Percentiles rank a stretch among this genome's conserved stretches.
phyloP scores from a whole-genome alignment of 1,284 basidiomycete species.

The Exsudoporus floridanus region DNA sequence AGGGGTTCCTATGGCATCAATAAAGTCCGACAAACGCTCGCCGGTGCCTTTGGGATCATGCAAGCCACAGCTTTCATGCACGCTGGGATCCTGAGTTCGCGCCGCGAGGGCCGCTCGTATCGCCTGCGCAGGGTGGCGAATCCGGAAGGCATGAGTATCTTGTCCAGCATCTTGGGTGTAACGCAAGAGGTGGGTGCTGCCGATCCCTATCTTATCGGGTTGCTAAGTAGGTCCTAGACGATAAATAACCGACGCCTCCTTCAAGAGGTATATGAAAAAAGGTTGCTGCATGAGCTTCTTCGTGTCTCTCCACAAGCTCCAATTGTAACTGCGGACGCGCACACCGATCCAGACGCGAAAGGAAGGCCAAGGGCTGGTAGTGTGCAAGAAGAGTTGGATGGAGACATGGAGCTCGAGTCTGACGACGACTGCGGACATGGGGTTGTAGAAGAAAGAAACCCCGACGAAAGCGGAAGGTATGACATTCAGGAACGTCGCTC shows the following conservation, averaged over 20 bases:
- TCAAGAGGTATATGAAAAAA: conserved; percentile 66
- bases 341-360: conserved; percentile 7
- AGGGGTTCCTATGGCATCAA: conserved; percentile 83
- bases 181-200: conserved; percentile 68
- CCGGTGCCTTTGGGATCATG: conserved; percentile 85
- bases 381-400: conserved; percentile 40
- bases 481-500: conserved; percentile 26
- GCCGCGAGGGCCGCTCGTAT: conserved; percentile 47
- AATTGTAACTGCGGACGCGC: conserved; percentile 26
- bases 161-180: conserved; percentile 79
- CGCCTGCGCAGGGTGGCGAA: conserved; percentile 47
- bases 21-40: conserved; percentile 79
- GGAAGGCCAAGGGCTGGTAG: conserved; percentile 20
- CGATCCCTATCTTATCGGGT: not conserved
- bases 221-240: conserved; percentile 44
- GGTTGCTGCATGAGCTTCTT: conserved; percentile 60
- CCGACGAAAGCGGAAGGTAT: conserved; percentile 30
- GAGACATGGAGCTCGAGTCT: conserved; percentile 34
- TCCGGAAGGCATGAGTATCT: conserved; percentile 73
- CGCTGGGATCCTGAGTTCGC: conserved; percentile 57
- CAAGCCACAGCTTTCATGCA: conserved; percentile 63
- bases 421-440: conserved; percentile 18
- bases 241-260: conserved; percentile 70
- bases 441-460: conserved; percentile 9
- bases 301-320: conserved; percentile 43